Conservation (phyloP, 208 protist genomes). For the Crithidia fasciculata region DNA sequence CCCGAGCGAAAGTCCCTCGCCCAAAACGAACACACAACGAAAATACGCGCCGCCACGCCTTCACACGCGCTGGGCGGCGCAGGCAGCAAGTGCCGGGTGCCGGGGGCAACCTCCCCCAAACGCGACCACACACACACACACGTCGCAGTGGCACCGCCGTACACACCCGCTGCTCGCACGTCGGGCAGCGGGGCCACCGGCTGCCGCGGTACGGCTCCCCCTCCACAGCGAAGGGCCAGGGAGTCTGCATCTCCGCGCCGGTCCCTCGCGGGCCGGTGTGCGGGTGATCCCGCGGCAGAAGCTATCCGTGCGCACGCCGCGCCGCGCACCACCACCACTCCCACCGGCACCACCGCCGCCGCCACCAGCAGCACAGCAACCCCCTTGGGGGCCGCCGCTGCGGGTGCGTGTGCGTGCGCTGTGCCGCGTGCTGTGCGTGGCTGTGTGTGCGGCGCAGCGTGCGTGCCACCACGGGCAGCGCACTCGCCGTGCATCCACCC, state of each 20-base stretch:
- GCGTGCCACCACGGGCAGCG: conserved; percentile 24
- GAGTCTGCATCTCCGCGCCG: conserved; percentile 30
- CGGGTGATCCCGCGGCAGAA: conserved; percentile 33
- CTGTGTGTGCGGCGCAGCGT: conserved; percentile 3
- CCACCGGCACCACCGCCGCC: too few relatives aligned
- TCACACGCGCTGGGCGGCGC: conserved; percentile 6
- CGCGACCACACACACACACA: not conserved
- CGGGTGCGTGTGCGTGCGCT: too few relatives aligned
- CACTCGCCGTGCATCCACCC: conserved; percentile 34
- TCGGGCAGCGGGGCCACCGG: conserved; percentile 30
- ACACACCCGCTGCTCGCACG: conserved; percentile 37
- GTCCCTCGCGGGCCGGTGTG: conserved; percentile 25
- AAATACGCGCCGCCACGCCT: conserved; percentile 4
- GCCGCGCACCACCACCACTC: conserved; percentile 9
- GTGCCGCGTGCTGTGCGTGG: not conserved
- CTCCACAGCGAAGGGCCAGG: conserved; percentile 21
- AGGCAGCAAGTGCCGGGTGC: conserved; percentile 68
- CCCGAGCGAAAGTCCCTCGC: conserved; percentile 83
- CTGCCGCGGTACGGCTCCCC: conserved; percentile 33
- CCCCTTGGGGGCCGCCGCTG: too few relatives aligned
- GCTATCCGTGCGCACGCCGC: conserved; percentile 21
- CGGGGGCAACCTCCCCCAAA: conserved; percentile 32
- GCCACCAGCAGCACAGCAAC: too few relatives aligned
- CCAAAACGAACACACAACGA: conserved; percentile 3
- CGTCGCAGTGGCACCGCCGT: conserved; percentile 34